Base-by-base conservation (phyloP, 2,329 filamentous ascomycete species). In the Anthostomella pinea region DNA sequence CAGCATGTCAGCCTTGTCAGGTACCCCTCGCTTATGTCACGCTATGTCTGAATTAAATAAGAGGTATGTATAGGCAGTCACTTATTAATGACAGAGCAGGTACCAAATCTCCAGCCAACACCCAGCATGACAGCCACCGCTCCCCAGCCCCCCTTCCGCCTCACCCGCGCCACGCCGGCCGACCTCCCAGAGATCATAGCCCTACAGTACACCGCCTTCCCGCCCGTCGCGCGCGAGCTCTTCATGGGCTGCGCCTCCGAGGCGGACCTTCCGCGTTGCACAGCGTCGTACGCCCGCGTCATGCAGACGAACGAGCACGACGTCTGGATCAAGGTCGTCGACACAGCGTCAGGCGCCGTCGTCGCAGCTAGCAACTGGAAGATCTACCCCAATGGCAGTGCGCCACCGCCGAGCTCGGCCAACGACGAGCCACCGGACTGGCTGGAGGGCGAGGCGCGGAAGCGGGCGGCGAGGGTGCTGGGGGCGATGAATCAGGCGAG, bases 361-460 rank as follows among this genome's bases (percentile, higher is more conserved):
- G 56, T 57, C n/a, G 66, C 64, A 38, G 46, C 56, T 21, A 57
- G 46, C 30, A 41, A 58, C 50, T 67, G 62, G 56, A 59, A 58
- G 32, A 46, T 66, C 7, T 61, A 57, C 50, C 42, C 50, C 3
- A 53, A 54, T 11, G 46, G 27, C 17, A 7, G 18, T 11, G 27
- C 17, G 29, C 3, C 22, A 25, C 21, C 34, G 11, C 27, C 31
- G 19, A 11, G 38, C 5, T 38, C 46, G 6, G 53, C 53, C n/a
- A 42, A 46, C 28, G 48, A 58, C 16, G 38, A 32, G 24, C 27
- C 49, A 17, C 42, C 46, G 3, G 37, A 45, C 1, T 59, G 50
- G 38, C 55, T 58, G 0, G 51, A 59, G 1, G 58, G 57, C 3
- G 62, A 66, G 46, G 60, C 59, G 5, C 59, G 56, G 22, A 53